Evolutionary conservation across 140 eudicot species (phyloP).

Genomic region (Ambrosia hybrid): DNA sequence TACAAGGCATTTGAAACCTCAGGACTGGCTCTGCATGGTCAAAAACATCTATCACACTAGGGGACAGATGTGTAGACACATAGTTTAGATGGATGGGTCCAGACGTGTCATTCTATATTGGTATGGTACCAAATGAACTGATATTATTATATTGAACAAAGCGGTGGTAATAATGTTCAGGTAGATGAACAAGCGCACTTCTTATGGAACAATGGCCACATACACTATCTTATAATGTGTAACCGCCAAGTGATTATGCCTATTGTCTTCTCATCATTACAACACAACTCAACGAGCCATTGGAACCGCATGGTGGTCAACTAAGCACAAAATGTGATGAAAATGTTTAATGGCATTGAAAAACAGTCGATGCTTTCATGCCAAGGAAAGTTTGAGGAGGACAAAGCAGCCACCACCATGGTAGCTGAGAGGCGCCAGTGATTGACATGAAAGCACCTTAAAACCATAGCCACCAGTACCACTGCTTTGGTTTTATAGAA

Average conservation of each 20-base stretch:
- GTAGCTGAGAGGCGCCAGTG: slow-evolving; percentile 51
- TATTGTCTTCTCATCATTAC: slow-evolving; percentile 64
- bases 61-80: too few relatives aligned
- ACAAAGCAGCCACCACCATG: slow-evolving; percentile 30
- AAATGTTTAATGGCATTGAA: slow-evolving; percentile 60
- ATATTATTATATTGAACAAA: too few relatives aligned
- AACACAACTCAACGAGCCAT: slow-evolving; percentile 63
- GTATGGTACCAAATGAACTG: too few relatives aligned
- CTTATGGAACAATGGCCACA: slow-evolving; percentile 80
- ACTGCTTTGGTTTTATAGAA: slow-evolving; percentile 33
- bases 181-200: slow-evolving; percentile 84
- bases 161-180: slow-evolving; percentile 28
- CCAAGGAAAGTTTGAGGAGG: slow-evolving; percentile 53
- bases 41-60: too few relatives aligned
- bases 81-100: too few relatives aligned
- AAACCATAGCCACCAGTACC: slow-evolving; percentile 45
- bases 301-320: slow-evolving; percentile 82
- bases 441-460: slow-evolving; percentile 60
- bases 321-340: slow-evolving; percentile 70
- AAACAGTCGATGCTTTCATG: slow-evolving; percentile 53
- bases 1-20: too few relatives aligned
- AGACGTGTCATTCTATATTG: too few relatives aligned
- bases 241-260: slow-evolving; percentile 82
- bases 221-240: slow-evolving; percentile 62
- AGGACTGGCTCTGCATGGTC: too few relatives aligned